Conservation (phyloP, 2,329 filamentous ascomycete genomes). For the Trichoderma atroviride region DNA sequence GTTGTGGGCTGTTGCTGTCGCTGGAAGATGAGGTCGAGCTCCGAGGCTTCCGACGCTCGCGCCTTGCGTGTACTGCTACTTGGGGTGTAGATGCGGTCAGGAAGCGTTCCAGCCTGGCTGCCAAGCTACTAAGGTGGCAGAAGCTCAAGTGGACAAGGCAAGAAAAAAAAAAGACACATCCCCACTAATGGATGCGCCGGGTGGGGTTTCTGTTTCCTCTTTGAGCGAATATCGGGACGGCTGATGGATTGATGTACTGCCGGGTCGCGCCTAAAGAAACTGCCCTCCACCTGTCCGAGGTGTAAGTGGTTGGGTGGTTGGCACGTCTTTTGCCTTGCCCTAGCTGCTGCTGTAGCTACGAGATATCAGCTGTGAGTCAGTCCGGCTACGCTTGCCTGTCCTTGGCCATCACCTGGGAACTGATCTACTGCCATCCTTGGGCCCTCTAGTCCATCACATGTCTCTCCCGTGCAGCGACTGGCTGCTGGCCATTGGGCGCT, state of each 20-base stretch:
- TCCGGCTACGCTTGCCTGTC: not conserved
- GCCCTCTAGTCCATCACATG: slow-evolving; percentile 1
- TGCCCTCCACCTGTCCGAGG: not conserved
- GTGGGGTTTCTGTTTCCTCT: slow-evolving; percentile 13
- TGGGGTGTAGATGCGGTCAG: slow-evolving; percentile 8
- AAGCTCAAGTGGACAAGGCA: not conserved
- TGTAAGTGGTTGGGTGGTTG: not conserved
- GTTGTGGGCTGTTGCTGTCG: not conserved
- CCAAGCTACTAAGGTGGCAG: slow-evolving; percentile 4
- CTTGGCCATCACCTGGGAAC: no score
- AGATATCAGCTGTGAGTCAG: not conserved
- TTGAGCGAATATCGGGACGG: slow-evolving; percentile 18
- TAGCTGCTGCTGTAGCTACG: not conserved
- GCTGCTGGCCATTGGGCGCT: not conserved
- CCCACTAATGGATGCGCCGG: slow-evolving; percentile 7
- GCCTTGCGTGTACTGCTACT: slow-evolving; percentile 10
- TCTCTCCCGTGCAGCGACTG: not conserved
- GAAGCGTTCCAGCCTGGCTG: slow-evolving; percentile 8
- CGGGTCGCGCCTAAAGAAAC: slow-evolving; percentile 19
- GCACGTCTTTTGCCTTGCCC: not conserved
- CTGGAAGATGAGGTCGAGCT: slow-evolving; percentile 16
- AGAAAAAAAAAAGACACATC: not conserved
- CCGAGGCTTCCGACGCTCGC: slow-evolving; percentile 22
- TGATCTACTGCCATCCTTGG: not conserved
- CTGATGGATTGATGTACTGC: slow-evolving; percentile 3